A percentile compares a stretch with the other conserved stretches of the same genome.
These are phyloP conservation scores for Schoenoplectus triqueter DNA, from an alignment of 202 grass and related monocot genomes.

Conservation along the genomic window DNA sequence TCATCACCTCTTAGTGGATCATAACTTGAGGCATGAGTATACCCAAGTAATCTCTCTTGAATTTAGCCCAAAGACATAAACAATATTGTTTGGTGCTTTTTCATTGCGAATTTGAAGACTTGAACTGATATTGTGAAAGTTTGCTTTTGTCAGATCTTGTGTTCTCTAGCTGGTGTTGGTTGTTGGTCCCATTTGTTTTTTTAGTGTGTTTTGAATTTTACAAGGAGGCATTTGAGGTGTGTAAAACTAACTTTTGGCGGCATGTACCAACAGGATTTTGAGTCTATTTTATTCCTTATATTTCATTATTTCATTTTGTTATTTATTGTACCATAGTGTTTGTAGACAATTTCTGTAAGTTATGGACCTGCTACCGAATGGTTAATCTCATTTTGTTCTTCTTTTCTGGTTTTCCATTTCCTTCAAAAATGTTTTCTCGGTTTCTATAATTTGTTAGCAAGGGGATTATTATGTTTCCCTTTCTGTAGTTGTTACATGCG, in stretches of 20 bases:
- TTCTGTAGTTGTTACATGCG: constrained; percentile 9
- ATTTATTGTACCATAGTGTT: constrained; percentile 21
- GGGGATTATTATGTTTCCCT: background rate
- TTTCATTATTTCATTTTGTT: constrained; percentile 38
- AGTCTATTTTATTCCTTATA: constrained; percentile 35
- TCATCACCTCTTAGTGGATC: background rate
- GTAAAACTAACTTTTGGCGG: constrained; percentile 17
- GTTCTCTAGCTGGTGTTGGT: constrained; percentile 4
- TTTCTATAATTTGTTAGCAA: background rate
- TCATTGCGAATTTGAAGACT: background rate
- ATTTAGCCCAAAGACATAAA: background rate
- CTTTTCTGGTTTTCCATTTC: background rate
- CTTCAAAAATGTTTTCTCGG: constrained; percentile 3
- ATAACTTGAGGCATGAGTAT: background rate
- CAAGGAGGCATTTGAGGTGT: constrained; percentile 9
- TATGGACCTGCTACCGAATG: constrained; percentile 13
- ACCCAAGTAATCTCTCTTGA: background rate
- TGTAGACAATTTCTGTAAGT: constrained; percentile 15
- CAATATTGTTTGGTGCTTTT: constrained; percentile 2
- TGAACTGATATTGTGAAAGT: background rate
- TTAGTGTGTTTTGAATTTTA: background rate
- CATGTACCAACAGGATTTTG: constrained; percentile 30
- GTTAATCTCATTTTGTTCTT: background rate
- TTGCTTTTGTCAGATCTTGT: constrained; percentile 24
- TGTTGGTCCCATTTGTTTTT: constrained; percentile 2